These are phyloP conservation scores for Auriculariales sp. DNA, from an alignment of 768 basidiomycete species.

Conservation along the genomic window DNA sequence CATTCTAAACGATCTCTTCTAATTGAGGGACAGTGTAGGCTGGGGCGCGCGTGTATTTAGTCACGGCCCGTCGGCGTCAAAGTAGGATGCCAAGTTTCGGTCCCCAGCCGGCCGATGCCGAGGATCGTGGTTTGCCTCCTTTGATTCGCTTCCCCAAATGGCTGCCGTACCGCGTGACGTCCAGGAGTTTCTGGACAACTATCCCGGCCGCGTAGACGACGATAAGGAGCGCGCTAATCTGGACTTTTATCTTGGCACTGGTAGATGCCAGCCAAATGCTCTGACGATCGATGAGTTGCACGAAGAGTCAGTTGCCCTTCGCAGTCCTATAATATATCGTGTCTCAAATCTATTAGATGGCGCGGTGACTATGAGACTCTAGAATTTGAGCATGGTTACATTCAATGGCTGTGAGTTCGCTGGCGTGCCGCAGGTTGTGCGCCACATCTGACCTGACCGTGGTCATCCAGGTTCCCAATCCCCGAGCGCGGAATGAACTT, in stretches of 20 bases:
- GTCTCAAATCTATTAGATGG: slow-evolving; percentile 31
- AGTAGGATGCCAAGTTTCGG: not conserved
- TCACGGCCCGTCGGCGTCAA: too few species aligned
- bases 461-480: slow-evolving; percentile 48
- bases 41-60: too few species aligned
- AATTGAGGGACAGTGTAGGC: too few species aligned
- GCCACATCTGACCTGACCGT: not conserved
- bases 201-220: slow-evolving; percentile 32
- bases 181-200: slow-evolving; percentile 39
- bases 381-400: slow-evolving; percentile 56
- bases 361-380: slow-evolving; percentile 43
- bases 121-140: not conserved
- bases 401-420: slow-evolving; percentile 60
- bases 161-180: slow-evolving; percentile 35
- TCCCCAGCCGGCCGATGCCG: not conserved
- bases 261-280: slow-evolving; percentile 46
- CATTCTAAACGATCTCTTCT: too few species aligned
- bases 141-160: not conserved
- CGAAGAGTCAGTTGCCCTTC: slow-evolving; percentile 25
- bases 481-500: slow-evolving; percentile 62
- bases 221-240: slow-evolving; percentile 29
- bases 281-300: slow-evolving; percentile 50
- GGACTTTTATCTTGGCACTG: slow-evolving; percentile 43
- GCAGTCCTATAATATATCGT: not conserved
- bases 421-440: not conserved